Evolutionary conservation across 225 moss, liverwort and hornwort genomes (phyloP), one percentile per base, ranked within the genome.

Genomic region (Lunularia cruciata): DNA sequence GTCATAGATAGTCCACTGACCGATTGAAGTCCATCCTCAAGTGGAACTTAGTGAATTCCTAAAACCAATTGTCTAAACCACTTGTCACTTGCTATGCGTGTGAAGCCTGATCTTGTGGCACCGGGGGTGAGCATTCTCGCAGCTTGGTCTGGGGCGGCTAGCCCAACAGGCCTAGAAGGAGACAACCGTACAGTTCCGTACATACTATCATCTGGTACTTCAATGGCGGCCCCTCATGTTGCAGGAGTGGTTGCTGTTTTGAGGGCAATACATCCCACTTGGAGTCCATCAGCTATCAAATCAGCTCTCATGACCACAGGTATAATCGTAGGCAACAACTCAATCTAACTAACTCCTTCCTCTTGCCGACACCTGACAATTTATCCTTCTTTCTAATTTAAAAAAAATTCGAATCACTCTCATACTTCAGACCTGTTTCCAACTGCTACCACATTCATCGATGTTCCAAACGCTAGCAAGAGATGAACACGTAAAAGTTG

Each of bases 301-400:
- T 60, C 60, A 22, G 38, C 60, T 37, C 18, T 60, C 20, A 60
- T 60, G 62, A 73, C 72, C 49, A 73, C 72, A 6, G 63, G 72
- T 54, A 73, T 30, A 18, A 25, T 8, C 2, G 3, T 34, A 31
- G 60, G 26, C 42, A 71, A 18, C 27, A 42, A 57, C n/a, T n/a
- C n/a, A n/a, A n/a, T n/a, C n/a, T n/a, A n/a, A n/a, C n/a, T n/a
- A n/a, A n/a, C n/a, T n/a, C n/a, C n/a, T n/a, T n/a, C n/a, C n/a
- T n/a, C n/a, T n/a, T n/a, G n/a, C n/a, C n/a, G n/a, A n/a, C n/a
- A n/a, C n/a, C n/a, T n/a, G n/a, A n/a, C n/a, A n/a, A n/a, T n/a
- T n/a, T n/a, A n/a, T n/a, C n/a, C n/a, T n/a, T n/a, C n/a, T n/a
- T n/a, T n/a, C n/a, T n/a, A n/a, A n/a, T n/a, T n/a, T n/a, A n/a